Conservation (phyloP, 1,284 basidiomycete genomes). For the Ustilago vetiveriae region DNA sequence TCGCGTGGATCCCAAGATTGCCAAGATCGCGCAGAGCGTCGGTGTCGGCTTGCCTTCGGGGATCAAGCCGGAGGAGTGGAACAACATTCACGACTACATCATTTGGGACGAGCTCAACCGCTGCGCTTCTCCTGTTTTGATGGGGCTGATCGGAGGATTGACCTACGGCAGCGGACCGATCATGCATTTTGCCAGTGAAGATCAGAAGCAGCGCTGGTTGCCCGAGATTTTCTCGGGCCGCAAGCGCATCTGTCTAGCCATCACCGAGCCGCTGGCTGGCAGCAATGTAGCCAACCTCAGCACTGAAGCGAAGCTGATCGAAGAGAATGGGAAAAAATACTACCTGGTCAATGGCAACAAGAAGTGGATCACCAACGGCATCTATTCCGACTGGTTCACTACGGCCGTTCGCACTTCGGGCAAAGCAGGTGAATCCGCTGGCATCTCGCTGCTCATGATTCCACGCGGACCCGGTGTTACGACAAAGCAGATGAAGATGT, state of each 20-base stretch:
- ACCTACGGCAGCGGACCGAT: conserved; percentile 47
- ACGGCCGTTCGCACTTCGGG: conserved; percentile 67
- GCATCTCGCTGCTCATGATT: conserved; percentile 67
- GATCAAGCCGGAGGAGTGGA: conserved; percentile 53
- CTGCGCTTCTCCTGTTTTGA: conserved; percentile 36
- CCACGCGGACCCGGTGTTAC: conserved; percentile 50
- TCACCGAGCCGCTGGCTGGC: conserved; percentile 64
- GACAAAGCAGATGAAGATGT: conserved; percentile 64
- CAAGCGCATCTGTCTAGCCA: conserved; percentile 59
- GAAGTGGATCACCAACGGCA: conserved; percentile 67
- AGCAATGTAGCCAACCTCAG: conserved; percentile 67
- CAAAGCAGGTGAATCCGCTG: conserved; percentile 65
- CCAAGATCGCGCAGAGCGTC: conserved; percentile 37
- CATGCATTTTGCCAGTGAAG: conserved; percentile 53
- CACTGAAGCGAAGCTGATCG: conserved; percentile 58
- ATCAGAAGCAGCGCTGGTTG: conserved; percentile 49
- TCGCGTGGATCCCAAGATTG: conserved; percentile 40
- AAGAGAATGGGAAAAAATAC: conserved; percentile 61
- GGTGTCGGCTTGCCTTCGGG: conserved; percentile 46
- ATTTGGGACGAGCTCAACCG: conserved; percentile 58
- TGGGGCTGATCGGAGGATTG: conserved; percentile 44
- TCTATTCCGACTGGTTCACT: conserved; percentile 64
- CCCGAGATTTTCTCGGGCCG: conserved; percentile 52
- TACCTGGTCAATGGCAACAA: conserved; percentile 68
- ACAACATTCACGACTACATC: conserved; percentile 60